These are phyloP conservation scores for Pichia membranifaciens DNA, from an alignment of 805 yeast species.

Conservation along the genomic window DNA sequence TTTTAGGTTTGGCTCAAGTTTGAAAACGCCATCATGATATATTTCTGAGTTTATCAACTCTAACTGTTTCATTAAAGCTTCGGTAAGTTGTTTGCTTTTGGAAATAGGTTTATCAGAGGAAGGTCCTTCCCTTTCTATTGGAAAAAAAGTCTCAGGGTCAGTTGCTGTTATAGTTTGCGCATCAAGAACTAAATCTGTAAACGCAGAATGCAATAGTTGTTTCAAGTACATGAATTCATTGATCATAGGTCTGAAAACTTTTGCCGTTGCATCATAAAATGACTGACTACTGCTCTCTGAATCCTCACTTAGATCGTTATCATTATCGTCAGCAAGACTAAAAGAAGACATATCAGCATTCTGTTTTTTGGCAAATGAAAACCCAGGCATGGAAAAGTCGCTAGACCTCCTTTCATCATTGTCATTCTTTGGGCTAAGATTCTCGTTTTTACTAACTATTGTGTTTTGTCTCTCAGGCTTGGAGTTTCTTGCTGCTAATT, in stretches of 20 bases:
- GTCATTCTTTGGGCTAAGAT: not conserved
- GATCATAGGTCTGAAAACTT: conserved; percentile 38
- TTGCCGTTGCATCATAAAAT: conserved; percentile 32
- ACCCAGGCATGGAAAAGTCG: not conserved
- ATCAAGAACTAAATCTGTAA: conserved; percentile 55
- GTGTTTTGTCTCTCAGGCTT: conserved; percentile 17
- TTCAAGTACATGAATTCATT: conserved; percentile 72
- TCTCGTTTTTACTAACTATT: conserved; percentile 4
- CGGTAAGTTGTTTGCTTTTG: conserved; percentile 40
- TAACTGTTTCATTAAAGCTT: conserved; percentile 41
- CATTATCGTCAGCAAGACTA: conserved; percentile 11
- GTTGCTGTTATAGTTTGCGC: conserved; percentile 63
- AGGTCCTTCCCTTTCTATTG: conserved; percentile 33
- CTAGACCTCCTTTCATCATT: not conserved
- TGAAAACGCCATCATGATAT: conserved; percentile 33
- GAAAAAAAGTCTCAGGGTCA: conserved; percentile 66
- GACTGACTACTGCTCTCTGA: conserved; percentile 16
- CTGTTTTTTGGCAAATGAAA: too few species aligned
- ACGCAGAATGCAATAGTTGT: conserved; percentile 61
- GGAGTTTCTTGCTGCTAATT: conserved; percentile 17
- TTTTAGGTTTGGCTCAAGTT: conserved; percentile 26
- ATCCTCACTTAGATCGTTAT: conserved; percentile 9
- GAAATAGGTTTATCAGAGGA: not conserved
- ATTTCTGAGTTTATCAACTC: conserved; percentile 29
- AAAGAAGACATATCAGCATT: not conserved